phyloP scores from a whole-genome alignment of 768 basidiomycete species.

The Butyriboletus loyo region DNA sequence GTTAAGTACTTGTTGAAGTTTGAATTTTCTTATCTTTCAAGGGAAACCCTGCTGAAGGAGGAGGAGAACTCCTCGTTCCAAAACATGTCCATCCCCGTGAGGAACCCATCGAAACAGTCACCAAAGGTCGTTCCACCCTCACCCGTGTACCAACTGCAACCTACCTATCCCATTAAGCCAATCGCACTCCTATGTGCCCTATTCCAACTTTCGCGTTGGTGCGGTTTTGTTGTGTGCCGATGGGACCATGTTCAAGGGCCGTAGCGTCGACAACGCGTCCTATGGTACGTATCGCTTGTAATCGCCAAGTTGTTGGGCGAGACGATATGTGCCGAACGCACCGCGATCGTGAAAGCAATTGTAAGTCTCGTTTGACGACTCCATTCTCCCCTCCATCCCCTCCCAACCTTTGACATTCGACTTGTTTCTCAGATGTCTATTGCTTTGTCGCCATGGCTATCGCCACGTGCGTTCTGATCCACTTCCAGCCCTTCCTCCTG shows the following conservation, averaged over 20 bases:
- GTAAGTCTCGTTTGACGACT: conserved; percentile 43
- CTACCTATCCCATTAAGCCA: too few relatives aligned
- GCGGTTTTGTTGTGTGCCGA: too few relatives aligned
- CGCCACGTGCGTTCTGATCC: conserved; percentile 51
- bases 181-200: too few relatives aligned
- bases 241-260: too few relatives aligned
- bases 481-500: not conserved
- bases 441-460: conserved; percentile 74
- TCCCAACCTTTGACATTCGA: not conserved
- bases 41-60: too few relatives aligned
- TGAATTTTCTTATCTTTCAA: too few relatives aligned
- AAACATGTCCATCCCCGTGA: conserved; percentile 44
- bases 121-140: conserved; percentile 13
- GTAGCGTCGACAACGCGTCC: conserved; percentile 92
- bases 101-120: conserved; percentile 49
- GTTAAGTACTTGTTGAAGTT: too few relatives aligned
- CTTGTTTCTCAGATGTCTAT: not conserved
- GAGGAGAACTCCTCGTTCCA: too few relatives aligned
- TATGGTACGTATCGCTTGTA: conserved; percentile 55
- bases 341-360: conserved; percentile 91
- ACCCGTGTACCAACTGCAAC: not conserved
- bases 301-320: conserved; percentile 42
- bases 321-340: conserved; percentile 92
- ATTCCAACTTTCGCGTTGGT: too few relatives aligned
- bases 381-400: not conserved